phyloP scores from a whole-genome alignment of 768 basidiomycete species.

The Lactifluus volemus region DNA sequence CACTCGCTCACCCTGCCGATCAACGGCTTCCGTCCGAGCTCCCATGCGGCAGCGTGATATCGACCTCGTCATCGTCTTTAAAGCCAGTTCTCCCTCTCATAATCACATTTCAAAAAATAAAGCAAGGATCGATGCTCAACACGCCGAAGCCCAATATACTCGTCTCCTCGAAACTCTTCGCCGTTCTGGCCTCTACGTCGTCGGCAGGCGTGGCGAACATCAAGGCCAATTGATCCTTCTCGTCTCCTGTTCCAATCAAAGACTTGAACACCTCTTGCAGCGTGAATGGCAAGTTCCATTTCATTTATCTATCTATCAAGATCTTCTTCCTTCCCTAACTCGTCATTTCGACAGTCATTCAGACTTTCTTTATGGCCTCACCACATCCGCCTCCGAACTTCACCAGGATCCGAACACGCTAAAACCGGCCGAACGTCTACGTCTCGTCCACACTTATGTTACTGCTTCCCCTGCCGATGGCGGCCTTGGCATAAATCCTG shows the following conservation, averaged over 20 bases:
- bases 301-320: too few relatives aligned
- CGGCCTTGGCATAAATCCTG: constrained; percentile 75
- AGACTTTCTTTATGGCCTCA: constrained; percentile 70
- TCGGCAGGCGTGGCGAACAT: constrained; percentile 68
- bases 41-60: constrained; percentile 41
- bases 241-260: constrained; percentile 55
- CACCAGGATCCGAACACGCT: constrained; percentile 34
- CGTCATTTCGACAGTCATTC: constrained; percentile 40
- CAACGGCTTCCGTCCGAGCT: too few relatives aligned
- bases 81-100: constrained; percentile 34
- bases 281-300: constrained; percentile 55
- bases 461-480: constrained; percentile 66
- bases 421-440: constrained; percentile 67
- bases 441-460: constrained; percentile 67
- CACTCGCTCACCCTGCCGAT: too few relatives aligned
- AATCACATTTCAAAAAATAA: constrained; percentile 51
- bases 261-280: constrained; percentile 56
- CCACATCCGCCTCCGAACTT: constrained; percentile 37
- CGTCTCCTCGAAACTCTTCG: constrained; percentile 53
- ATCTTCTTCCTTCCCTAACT: not conserved
- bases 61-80: constrained; percentile 69
- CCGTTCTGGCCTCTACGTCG: constrained; percentile 56
- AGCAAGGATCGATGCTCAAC: constrained; percentile 49
- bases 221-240: constrained; percentile 71
- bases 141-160: constrained; percentile 62